phyloP scores from a whole-genome alignment of 768 basidiomycete species.

The Trichaptum fuscoviolaceum region DNA sequence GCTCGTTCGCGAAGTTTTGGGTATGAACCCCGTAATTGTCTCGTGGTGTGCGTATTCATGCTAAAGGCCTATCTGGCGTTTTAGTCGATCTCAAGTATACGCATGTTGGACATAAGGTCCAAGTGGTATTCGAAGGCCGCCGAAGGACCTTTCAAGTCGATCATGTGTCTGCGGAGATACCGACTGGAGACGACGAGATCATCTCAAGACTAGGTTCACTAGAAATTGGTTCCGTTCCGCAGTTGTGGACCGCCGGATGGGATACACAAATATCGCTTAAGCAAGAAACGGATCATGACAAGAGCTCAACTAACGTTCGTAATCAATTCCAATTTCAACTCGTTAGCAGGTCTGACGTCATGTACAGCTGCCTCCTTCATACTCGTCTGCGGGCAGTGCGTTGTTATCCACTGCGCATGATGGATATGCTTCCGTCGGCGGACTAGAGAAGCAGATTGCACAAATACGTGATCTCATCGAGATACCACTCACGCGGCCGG shows the following conservation, averaged over 20 bases:
- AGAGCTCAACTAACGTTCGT: slow-evolving; percentile 12
- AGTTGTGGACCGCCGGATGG: slow-evolving; percentile 65
- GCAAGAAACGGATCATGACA: slow-evolving; percentile 19
- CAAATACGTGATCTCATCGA: slow-evolving; percentile 84
- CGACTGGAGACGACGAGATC: slow-evolving; percentile 27
- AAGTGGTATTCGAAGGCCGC: slow-evolving; percentile 59
- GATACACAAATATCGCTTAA: slow-evolving; percentile 37
- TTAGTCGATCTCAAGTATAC: slow-evolving; percentile 72
- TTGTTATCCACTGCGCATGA: slow-evolving; percentile 37
- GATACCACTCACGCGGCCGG: slow-evolving; percentile 78
- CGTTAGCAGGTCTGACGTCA: slow-evolving; percentile 7
- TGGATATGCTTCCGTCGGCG: slow-evolving; percentile 84
- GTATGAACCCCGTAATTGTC: no score
- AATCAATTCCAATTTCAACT: slow-evolving; percentile 12
- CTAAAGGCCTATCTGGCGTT: slow-evolving; percentile 6
- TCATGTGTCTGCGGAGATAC: slow-evolving; percentile 33
- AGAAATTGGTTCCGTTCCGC: slow-evolving; percentile 33
- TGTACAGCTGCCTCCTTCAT: slow-evolving; percentile 10
- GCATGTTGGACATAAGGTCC: slow-evolving; percentile 52
- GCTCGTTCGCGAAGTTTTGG: slow-evolving; percentile 56
- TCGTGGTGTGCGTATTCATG: slow-evolving; percentile 36
- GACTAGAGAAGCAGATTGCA: slow-evolving; percentile 80
- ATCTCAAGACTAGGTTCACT: slow-evolving; percentile 38
- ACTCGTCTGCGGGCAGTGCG: slow-evolving; percentile 46
- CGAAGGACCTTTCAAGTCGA: slow-evolving; percentile 52